These are phyloP conservation scores for Chytridium lagenaria DNA, from an alignment of 371 early-diverging fungal genomes.

Conservation along the genomic window DNA sequence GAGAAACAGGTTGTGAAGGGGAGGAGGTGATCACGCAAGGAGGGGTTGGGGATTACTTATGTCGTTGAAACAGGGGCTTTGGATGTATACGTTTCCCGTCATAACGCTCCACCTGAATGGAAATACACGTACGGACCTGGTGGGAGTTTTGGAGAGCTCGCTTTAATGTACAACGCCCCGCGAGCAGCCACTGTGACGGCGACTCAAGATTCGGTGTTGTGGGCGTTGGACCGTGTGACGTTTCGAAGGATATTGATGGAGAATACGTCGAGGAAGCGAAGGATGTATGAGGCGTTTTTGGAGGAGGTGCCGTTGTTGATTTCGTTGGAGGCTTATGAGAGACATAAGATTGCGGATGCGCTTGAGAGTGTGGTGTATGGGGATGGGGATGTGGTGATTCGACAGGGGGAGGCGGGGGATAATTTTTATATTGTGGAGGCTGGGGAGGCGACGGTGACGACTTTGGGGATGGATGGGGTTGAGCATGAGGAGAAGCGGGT, in stretches of 20 bases:
- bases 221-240: constrained; percentile 95
- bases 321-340: constrained; percentile 87
- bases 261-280: constrained; percentile 86
- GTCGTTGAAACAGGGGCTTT: constrained; percentile 97
- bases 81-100: constrained; percentile 81
- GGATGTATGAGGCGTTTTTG: constrained; percentile 92
- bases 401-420: constrained; percentile 80
- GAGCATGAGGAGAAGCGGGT: constrained; percentile 76
- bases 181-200: constrained; percentile 94
- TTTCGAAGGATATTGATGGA: constrained; percentile 94
- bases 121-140: constrained; percentile 80
- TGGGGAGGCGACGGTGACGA: constrained; percentile 83
- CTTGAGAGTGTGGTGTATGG: constrained; percentile 84
- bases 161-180: constrained; percentile 96
- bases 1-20: constrained; percentile 78
- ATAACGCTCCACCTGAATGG: constrained; percentile 59
- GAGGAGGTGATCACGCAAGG: constrained; percentile 93
- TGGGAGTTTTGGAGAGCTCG: constrained; percentile 96
- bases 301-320: constrained; percentile 84
- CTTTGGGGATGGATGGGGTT: constrained; percentile 74
- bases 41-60: constrained; percentile 96
- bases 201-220: constrained; percentile 81
- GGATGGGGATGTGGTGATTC: constrained; percentile 82
- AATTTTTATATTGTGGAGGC: constrained; percentile 82
- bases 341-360: constrained; percentile 94